Percentiles rank a stretch among this genome's conserved stretches.
phyloP scores from a whole-genome alignment of 129 eudicot species.

The Flaveria brownii region DNA sequence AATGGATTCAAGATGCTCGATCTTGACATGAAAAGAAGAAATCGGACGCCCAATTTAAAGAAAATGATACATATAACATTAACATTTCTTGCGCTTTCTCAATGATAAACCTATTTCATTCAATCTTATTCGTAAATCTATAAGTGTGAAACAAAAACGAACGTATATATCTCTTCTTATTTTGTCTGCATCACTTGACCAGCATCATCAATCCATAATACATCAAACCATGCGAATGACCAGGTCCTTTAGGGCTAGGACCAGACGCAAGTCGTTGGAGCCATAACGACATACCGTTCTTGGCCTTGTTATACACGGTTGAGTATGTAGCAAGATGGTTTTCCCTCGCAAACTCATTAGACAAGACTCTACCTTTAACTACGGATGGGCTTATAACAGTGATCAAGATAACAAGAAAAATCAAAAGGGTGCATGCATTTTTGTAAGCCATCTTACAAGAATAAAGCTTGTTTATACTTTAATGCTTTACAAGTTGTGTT shows the following conservation, averaged over 20 bases:
- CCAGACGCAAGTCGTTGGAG: conserved; percentile 36
- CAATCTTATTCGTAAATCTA: neutral
- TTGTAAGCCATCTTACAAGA: conserved; percentile 20
- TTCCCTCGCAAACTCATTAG: conserved; percentile 25
- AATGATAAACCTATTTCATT: neutral
- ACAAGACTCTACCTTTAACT: conserved; percentile 32
- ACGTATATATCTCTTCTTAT: neutral
- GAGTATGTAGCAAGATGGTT: conserved; percentile 34
- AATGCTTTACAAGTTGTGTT: neutral
- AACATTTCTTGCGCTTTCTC: neutral
- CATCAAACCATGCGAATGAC: conserved; percentile 21
- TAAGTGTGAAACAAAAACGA: neutral
- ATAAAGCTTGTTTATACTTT: neutral
- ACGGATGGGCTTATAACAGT: conserved; percentile 29
- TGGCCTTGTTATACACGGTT: conserved; percentile 31
- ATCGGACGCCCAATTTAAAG: neutral
- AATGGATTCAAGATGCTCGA: too few relatives aligned
- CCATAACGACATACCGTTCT: conserved; percentile 30
- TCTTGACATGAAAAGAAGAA: neutral
- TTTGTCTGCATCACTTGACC: neutral
- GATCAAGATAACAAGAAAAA: conserved; percentile 21
- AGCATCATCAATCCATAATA: neutral
- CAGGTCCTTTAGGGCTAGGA: conserved; percentile 46
- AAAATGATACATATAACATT: neutral
- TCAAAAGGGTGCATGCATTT: conserved; percentile 27